Percentiles rank a stretch among this genome's conserved stretches.
Evolutionary conservation across 2,329 filamentous ascomycete genomes (phyloP).

Genomic region (Pseudophaeomoniella oleicola): DNA sequence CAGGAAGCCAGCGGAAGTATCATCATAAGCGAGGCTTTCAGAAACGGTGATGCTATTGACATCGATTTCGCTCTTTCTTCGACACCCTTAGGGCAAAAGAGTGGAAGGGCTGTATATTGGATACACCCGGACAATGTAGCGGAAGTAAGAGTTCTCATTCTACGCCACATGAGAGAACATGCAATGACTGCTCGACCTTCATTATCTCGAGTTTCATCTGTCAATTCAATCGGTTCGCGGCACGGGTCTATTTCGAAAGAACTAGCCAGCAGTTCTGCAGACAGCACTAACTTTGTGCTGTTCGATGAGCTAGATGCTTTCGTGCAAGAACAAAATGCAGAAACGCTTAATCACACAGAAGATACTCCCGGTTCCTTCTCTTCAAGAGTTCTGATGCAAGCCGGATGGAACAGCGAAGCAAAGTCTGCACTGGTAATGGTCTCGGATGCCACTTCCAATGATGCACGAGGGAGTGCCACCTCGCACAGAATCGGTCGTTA

Average conservation of each 20-base stretch:
- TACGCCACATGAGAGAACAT: constrained; percentile 31
- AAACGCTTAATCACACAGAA: constrained; percentile 24
- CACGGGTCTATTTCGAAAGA: not conserved
- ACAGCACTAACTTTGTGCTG: constrained; percentile 26
- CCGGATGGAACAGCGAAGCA: constrained; percentile 7
- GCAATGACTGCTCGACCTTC: constrained; percentile 10
- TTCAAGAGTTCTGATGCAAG: constrained; percentile 12
- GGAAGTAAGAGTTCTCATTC: constrained; percentile 36
- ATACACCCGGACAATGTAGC: constrained; percentile 39
- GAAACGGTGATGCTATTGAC: constrained; percentile 25
- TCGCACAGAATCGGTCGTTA: constrained; percentile 6
- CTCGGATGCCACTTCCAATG: not conserved
- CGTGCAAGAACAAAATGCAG: constrained; percentile 27
- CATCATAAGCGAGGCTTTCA: constrained; percentile 21
- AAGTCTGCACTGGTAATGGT: constrained; percentile 14
- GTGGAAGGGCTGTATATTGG: constrained; percentile 36
- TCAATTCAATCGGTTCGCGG: constrained; percentile 10
- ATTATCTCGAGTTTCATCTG: constrained; percentile 6
- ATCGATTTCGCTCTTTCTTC: constrained; percentile 35
- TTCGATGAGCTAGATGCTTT: constrained; percentile 33
- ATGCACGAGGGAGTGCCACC: not conserved
- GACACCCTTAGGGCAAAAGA: constrained; percentile 29
- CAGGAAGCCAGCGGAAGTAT: no score
- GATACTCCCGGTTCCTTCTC: constrained; percentile 8
- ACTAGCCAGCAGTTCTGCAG: constrained; percentile 4